Evolutionary conservation across 331 rosid species (phyloP).

Genomic region (Stylosanthes scabra): DNA sequence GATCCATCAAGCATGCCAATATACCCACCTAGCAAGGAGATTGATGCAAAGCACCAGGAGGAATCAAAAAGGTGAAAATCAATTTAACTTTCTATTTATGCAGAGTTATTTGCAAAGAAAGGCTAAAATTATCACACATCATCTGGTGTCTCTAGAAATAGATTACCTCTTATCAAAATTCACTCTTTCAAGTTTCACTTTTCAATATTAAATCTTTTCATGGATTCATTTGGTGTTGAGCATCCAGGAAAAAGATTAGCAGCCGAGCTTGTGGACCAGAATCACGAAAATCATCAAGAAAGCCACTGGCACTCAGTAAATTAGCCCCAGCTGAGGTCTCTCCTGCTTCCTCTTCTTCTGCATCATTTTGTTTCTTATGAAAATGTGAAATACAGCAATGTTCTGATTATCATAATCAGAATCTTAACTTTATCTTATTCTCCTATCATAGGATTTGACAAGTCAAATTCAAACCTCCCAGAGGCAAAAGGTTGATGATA

Average conservation of each 20-base stretch:
- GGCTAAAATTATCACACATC: constrained; percentile 1
- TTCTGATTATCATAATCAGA: constrained; percentile 9
- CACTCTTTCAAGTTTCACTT: constrained; percentile 8
- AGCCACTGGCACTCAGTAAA: constrained; percentile 71
- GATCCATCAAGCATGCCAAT: constrained; percentile 92
- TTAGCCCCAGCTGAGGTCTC: constrained; percentile 83
- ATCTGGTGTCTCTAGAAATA: background rate
- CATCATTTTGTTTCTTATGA: constrained; percentile 19
- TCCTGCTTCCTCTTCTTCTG: constrained; percentile 34
- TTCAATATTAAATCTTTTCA: constrained; percentile 8
- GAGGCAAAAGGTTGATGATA: constrained; percentile 49
- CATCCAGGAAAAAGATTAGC: constrained; percentile 79
- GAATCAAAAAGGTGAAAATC: constrained; percentile 83
- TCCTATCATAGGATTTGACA: constrained; percentile 64
- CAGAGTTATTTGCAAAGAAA: constrained; percentile 21
- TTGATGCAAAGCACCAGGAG: constrained; percentile 86
- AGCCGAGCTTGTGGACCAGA: constrained; percentile 75
- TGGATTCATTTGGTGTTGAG: constrained; percentile 25
- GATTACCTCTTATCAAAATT: background rate
- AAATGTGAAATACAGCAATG: background rate
- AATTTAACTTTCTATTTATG: constrained; percentile 29
- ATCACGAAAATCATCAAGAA: constrained; percentile 77
- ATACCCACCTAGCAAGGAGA: constrained; percentile 99
- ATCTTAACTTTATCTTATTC: constrained; percentile 34
- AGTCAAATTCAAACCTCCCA: constrained; percentile 50